These are phyloP conservation scores for Astraeus odoratus DNA, from an alignment of 768 basidiomycete genomes.

Conservation along the genomic window DNA sequence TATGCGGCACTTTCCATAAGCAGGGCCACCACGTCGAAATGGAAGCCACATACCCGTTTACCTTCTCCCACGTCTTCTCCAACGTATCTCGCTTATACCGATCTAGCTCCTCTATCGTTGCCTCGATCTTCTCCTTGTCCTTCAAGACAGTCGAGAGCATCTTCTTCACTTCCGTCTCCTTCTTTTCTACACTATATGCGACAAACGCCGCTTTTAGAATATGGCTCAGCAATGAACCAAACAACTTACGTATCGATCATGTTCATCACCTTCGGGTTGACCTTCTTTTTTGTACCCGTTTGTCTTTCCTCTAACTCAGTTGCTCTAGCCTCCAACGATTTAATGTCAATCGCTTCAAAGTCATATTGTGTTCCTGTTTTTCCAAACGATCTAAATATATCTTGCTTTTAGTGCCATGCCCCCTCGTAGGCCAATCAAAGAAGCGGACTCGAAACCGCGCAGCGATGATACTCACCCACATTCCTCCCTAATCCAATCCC, in stretches of 20 bases:
- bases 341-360: slow-evolving; percentile 61
- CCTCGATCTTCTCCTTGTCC: slow-evolving; percentile 93
- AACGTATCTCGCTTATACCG: slow-evolving; percentile 91
- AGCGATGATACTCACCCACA: slow-evolving; percentile 80
- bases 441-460: too few relatives aligned
- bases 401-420: slow-evolving; percentile 1
- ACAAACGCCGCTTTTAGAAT: not conserved
- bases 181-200: slow-evolving; percentile 85
- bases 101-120: slow-evolving; percentile 89
- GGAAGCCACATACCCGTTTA: slow-evolving; percentile 54
- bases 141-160: slow-evolving; percentile 83
- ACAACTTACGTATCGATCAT: slow-evolving; percentile 84
- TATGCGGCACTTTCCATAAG: too few relatives aligned
- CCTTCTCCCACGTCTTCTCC: slow-evolving; percentile 94
- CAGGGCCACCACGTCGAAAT: too few relatives aligned
- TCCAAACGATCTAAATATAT: slow-evolving; percentile 64
- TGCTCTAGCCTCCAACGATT: slow-evolving; percentile 52
- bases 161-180: slow-evolving; percentile 78
- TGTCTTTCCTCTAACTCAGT: slow-evolving; percentile 71
- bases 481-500: slow-evolving; percentile 87
- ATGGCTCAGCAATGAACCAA: slow-evolving; percentile 1
- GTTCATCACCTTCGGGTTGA: slow-evolving; percentile 92
- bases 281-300: slow-evolving; percentile 87
- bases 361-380: slow-evolving; percentile 76
- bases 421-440: too few relatives aligned